Percentiles rank a stretch among this genome's conserved stretches.
phyloP scores from a whole-genome alignment of 2,329 filamentous ascomycete genomes.

The Penicillium crustosum region DNA sequence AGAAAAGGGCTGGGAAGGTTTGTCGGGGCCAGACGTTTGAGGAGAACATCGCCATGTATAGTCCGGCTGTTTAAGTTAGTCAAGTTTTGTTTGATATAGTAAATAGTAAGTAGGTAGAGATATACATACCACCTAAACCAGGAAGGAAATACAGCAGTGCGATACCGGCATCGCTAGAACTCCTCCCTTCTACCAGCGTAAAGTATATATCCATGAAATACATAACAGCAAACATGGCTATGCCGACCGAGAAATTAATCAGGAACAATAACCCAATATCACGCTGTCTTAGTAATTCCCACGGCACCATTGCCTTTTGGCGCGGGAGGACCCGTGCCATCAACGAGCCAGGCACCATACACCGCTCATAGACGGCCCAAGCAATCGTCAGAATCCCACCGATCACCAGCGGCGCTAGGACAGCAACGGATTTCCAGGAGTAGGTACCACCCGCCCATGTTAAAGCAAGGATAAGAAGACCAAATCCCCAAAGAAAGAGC shows the following conservation, averaged over 20 bases:
- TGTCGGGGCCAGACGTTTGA: background rate
- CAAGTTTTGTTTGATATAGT: too few relatives aligned
- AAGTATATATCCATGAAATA: conserved; percentile 2
- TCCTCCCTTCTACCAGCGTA: background rate
- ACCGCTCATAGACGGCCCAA: background rate
- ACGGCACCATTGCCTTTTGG: background rate
- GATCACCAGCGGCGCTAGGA: background rate
- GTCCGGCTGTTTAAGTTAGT: background rate
- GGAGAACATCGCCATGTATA: background rate
- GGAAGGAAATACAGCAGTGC: conserved; percentile 1
- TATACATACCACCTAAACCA: background rate
- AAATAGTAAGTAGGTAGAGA: too few relatives aligned
- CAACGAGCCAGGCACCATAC: background rate
- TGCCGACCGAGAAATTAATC: background rate
- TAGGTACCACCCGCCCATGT: conserved; percentile 1
- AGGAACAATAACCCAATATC: background rate
- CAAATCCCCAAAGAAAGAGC: conserved; percentile 2
- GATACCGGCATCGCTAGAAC: background rate
- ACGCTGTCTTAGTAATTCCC: background rate
- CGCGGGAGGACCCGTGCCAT: background rate
- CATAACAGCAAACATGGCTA: background rate
- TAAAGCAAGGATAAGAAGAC: background rate
- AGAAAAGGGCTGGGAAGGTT: background rate
- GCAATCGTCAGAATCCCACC: background rate
- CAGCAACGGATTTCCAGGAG: background rate